phyloP scores from a whole-genome alignment of 176 grass and related monocot species.

The Oryza meyeriana region DNA sequence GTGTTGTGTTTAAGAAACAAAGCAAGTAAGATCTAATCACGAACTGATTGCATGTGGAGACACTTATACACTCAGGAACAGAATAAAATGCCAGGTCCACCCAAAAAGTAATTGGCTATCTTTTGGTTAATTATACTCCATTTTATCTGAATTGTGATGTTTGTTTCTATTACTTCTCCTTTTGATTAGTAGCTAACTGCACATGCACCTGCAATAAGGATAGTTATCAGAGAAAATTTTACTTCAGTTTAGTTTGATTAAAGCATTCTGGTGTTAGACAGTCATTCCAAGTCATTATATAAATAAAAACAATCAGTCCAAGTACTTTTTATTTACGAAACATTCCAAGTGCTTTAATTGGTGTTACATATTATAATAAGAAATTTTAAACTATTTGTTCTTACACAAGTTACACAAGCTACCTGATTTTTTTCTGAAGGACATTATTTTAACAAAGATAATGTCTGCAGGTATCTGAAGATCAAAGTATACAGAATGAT shows the following conservation, averaged over 20 bases:
- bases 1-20: constrained; percentile 12
- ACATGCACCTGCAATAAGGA: constrained; percentile 14
- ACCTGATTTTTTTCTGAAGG: constrained; percentile 6
- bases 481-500: constrained; percentile 33
- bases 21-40: neutral
- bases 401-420: constrained; percentile 19
- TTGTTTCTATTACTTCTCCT: constrained; percentile 20
- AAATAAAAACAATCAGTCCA: neutral
- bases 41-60: neutral
- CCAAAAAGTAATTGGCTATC: neutral
- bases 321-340: too few species aligned
- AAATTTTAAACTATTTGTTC: neutral
- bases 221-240: constrained; percentile 13
- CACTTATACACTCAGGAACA: neutral
- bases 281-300: neutral
- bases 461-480: constrained; percentile 32
- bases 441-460: constrained; percentile 20
- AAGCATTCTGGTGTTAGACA: constrained; percentile 7
- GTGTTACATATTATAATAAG: neutral
- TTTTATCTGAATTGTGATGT: constrained; percentile 8
- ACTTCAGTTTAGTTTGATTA: constrained; percentile 1
- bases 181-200: neutral
- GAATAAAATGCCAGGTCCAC: constrained; percentile 15
- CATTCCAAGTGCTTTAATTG: constrained; percentile 8
- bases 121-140: constrained; percentile 8